Percentiles rank a stretch among this genome's conserved stretches.
These are phyloP conservation scores for Melanogaster broomeanus DNA, from an alignment of 768 basidiomycete genomes.

Conservation along the genomic window DNA sequence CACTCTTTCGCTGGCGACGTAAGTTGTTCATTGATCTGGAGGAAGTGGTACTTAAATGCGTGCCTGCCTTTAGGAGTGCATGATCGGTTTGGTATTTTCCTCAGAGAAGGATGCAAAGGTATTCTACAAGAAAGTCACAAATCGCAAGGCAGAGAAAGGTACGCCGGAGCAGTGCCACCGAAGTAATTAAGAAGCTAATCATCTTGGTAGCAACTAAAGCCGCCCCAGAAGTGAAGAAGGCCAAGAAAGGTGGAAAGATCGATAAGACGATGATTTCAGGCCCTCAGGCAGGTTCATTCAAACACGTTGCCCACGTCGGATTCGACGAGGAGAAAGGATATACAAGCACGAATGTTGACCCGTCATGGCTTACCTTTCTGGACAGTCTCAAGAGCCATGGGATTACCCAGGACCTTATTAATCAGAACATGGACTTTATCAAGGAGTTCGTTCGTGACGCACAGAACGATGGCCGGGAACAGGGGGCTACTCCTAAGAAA, in stretches of 20 bases:
- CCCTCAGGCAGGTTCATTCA: slow-evolving; percentile 76
- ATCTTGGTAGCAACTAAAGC: slow-evolving; percentile 43
- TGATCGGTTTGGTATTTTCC: slow-evolving; percentile 89
- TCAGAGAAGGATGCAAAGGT: slow-evolving; percentile 82
- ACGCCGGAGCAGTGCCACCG: slow-evolving; percentile 14
- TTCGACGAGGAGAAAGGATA: slow-evolving; percentile 88
- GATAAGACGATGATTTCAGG: slow-evolving; percentile 93
- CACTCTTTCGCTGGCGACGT: slow-evolving; percentile 94
- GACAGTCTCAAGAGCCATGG: slow-evolving; percentile 64
- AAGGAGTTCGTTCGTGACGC: slow-evolving; percentile 70
- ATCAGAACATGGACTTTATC: slow-evolving; percentile 86
- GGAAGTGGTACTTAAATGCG: not conserved
- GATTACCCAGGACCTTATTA: slow-evolving; percentile 66
- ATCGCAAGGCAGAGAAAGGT: slow-evolving; percentile 64
- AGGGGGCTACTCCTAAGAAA: slow-evolving; percentile 44
- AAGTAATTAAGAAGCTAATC: slow-evolving; percentile 4
- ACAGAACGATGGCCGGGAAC: slow-evolving; percentile 35
- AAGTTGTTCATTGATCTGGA: slow-evolving; percentile 37
- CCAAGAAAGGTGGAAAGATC: slow-evolving; percentile 70
- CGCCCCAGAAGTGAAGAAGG: slow-evolving; percentile 54
- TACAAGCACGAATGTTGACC: slow-evolving; percentile 83
- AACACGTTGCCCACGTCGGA: slow-evolving; percentile 94
- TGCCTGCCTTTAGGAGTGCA: slow-evolving; percentile 61
- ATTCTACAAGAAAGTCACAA: slow-evolving; percentile 82
- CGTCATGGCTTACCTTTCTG: slow-evolving; percentile 82